phyloP scores from a whole-genome alignment of 1,284 basidiomycete genomes.

The Mycena sp. region DNA sequence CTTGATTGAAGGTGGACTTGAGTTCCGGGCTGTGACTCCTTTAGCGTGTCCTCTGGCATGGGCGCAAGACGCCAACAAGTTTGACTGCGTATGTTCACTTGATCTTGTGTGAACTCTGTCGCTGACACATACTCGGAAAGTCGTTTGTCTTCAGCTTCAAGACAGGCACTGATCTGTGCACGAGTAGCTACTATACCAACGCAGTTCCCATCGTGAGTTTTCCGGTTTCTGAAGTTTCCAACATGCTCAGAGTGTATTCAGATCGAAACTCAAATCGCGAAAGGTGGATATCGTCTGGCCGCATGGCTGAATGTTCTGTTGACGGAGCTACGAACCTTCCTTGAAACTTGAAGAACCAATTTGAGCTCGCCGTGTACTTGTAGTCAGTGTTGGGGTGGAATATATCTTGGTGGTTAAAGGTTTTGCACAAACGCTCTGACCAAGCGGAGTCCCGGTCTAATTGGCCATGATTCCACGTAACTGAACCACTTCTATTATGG shows the following conservation, averaged over 20 bases:
- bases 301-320: conserved; percentile 63
- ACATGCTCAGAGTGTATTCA: conserved; percentile 24
- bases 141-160: conserved; percentile 57
- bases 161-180: conserved; percentile 57
- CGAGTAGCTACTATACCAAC: conserved; percentile 54
- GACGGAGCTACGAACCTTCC: conserved; percentile 39
- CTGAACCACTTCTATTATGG: no score
- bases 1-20: conserved; percentile 29
- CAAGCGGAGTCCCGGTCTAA: no score
- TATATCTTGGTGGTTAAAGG: no score
- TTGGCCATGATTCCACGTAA: no score
- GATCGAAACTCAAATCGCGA: conserved; percentile 64
- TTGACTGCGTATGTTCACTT: conserved; percentile 55
- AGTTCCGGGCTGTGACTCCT: conserved; percentile 45
- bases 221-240: not conserved
- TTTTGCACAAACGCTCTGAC: no score
- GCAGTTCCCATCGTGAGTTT: conserved; percentile 54
- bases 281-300: conserved; percentile 61
- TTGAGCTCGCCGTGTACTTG: not conserved
- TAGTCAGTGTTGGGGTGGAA: not conserved
- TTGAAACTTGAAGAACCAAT: not conserved
- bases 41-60: conserved; percentile 60
- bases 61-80: conserved; percentile 59
- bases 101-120: not conserved
- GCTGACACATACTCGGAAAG: conserved; percentile 36